These are phyloP conservation scores for Coemansia sp. DNA, from an alignment of 192 early-diverging fungal species.

Conservation along the genomic window DNA sequence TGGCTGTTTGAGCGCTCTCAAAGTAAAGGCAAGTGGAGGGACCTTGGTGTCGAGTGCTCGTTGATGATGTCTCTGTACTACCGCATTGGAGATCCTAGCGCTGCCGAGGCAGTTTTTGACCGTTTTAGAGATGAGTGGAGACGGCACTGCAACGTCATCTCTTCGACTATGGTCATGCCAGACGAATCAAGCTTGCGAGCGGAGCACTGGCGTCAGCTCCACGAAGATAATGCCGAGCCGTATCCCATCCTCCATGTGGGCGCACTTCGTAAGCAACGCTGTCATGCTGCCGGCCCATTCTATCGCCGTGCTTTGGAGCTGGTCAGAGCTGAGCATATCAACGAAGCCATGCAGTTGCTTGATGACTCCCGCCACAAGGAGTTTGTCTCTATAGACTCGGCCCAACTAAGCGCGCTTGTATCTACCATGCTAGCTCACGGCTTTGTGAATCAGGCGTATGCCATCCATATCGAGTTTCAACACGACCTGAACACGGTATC, in stretches of 20 bases:
- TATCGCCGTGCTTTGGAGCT: conserved; percentile 21
- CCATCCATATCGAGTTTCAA: conserved; percentile 14
- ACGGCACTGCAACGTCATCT: conserved; percentile 7
- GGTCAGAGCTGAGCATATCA: not conserved
- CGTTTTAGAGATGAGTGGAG: conserved; percentile 10
- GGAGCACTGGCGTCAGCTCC: conserved; percentile 24
- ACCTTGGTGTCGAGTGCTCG: conserved; percentile 15
- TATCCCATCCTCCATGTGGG: not conserved
- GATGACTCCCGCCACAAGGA: conserved; percentile 9
- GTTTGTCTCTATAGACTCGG: not conserved
- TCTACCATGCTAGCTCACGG: conserved; percentile 11
- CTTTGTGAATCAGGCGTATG: conserved; percentile 14
- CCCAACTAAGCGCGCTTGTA: conserved; percentile 19
- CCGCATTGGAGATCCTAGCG: conserved; percentile 3
- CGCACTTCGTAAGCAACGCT: conserved; percentile 12
- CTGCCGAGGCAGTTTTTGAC: conserved; percentile 16
- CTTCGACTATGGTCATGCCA: conserved; percentile 13
- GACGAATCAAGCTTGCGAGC: conserved; percentile 18
- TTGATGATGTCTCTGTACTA: conserved; percentile 43
- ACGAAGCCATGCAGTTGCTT: conserved; percentile 12
- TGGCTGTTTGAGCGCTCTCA: conserved; percentile 8
- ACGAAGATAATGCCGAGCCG: conserved; percentile 5
- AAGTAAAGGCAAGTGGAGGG: not conserved
- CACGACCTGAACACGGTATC: conserved; percentile 5
- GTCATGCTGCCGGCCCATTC: conserved; percentile 24